A percentile compares a stretch with the other conserved stretches of the same genome.
Conservation (phyloP, 257 asterid genomes). For the Ehretia macrophylla region DNA sequence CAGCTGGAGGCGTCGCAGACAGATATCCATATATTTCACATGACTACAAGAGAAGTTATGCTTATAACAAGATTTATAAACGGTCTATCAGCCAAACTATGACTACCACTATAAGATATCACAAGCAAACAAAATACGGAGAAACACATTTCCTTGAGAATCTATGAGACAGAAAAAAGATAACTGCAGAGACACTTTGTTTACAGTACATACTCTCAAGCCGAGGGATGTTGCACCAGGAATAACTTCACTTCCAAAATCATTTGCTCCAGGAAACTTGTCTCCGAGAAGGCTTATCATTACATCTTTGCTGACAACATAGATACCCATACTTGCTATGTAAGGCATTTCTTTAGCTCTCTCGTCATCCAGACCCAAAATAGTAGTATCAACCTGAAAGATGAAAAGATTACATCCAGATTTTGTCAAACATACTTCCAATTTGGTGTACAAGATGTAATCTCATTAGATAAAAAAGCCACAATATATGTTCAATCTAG, state of each 20-base stretch:
- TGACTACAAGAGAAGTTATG: too few relatives aligned
- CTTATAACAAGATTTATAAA: too few relatives aligned
- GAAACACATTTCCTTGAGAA: too few relatives aligned
- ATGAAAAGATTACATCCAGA: neutral
- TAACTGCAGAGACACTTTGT: too few relatives aligned
- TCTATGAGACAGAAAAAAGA: neutral
- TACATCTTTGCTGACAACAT: slow-evolving; percentile 91
- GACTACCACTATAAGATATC: neutral
- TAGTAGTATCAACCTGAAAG: slow-evolving; percentile 85
- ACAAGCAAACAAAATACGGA: neutral
- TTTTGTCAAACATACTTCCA: too few relatives aligned
- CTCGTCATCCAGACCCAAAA: slow-evolving; percentile 86
- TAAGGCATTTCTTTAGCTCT: slow-evolving; percentile 95
- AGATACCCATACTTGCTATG: slow-evolving; percentile 96
- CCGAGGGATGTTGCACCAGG: slow-evolving; percentile 94
- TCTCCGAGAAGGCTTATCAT: slow-evolving; percentile 71
- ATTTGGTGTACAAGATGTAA: too few relatives aligned
- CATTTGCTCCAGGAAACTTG: slow-evolving; percentile 87
- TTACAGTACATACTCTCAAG: slow-evolving; percentile 52
- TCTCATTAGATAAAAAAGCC: too few relatives aligned
- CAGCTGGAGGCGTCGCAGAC: too few relatives aligned
- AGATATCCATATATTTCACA: too few relatives aligned
- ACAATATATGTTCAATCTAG: too few relatives aligned
- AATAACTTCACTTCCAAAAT: slow-evolving; percentile 96
- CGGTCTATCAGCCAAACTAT: too few relatives aligned